These are phyloP conservation scores for Neofusicoccum laricinum DNA, from an alignment of 2,329 filamentous ascomycete species.

Conservation along the genomic window DNA sequence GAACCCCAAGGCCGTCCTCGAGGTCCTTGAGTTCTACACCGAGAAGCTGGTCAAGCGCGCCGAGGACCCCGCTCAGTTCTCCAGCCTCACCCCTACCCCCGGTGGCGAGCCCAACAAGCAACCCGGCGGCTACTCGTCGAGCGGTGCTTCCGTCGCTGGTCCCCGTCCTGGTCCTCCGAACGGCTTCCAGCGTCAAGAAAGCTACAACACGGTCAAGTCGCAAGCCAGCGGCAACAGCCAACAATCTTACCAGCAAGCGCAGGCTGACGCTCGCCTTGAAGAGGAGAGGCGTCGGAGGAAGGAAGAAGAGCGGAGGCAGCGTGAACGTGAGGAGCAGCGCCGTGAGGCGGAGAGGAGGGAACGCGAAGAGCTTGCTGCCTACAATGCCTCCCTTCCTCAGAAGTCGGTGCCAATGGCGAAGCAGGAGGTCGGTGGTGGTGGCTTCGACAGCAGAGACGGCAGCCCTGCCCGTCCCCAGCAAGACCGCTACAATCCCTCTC, in stretches of 20 bases:
- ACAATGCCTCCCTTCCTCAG: conserved; percentile 86
- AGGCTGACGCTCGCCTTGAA: conserved; percentile 32
- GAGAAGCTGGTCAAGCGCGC: conserved; percentile 72
- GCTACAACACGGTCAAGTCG: conserved; percentile 38
- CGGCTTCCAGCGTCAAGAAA: conserved; percentile 43
- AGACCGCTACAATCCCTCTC: conserved; percentile 78
- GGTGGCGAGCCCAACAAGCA: conserved; percentile 52
- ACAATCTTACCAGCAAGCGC: conserved; percentile 26
- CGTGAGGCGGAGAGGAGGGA: conserved; percentile 45
- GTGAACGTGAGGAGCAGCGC: conserved; percentile 39
- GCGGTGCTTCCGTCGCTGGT: conserved; percentile 47
- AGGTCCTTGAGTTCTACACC: conserved; percentile 81
- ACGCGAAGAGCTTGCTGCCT: conserved; percentile 75
- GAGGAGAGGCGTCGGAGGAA: conserved; percentile 37
- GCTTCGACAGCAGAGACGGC: conserved; percentile 44
- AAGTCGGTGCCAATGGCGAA: conserved; percentile 77
- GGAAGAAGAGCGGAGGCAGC: conserved; percentile 39
- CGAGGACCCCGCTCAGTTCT: conserved; percentile 67
- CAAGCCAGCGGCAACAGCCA: conserved; percentile 21
- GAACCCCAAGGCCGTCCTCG: conserved; percentile 71
- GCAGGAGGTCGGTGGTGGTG: conserved; percentile 77
- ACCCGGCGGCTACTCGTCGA: conserved; percentile 43
- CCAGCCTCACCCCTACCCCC: conserved; percentile 66
- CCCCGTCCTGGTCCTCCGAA: conserved; percentile 46
- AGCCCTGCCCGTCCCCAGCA: conserved; percentile 44